Evolutionary conservation across 306 rosid species (phyloP), one percentile per base, ranked within the genome.

Genomic region (Casuarina glauca): DNA sequence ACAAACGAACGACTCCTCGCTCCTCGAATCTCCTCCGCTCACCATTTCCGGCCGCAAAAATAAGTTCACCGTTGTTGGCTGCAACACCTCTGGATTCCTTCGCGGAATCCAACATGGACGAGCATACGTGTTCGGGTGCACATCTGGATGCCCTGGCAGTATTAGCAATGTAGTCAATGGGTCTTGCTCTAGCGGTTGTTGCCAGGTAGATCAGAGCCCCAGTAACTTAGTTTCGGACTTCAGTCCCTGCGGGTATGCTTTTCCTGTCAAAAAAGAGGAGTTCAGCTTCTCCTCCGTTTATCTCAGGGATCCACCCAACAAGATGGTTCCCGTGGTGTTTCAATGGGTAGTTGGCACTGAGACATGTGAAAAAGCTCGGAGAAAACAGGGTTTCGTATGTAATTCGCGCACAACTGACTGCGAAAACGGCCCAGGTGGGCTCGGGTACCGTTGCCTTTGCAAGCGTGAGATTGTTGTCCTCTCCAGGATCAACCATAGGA

Each of bases 181-280:
- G 6, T 0, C 67, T 0, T 86, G 87, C 48, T 70, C 70, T 1
- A 85, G 83, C 2, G 87, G 85, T 5, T 80, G 87, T 41, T 83
- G 89, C 54, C 55, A 72, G 16, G 36, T 73, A 6, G 49, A 39
- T 2, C 0, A 0, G 0, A 87, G 83, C 77, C 78, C 2, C 17
- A 0, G 3, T 0, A 55, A 75, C 10, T 1, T 13, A 0, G 38
- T 63, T 2, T 7, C 15, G 67, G 4, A 45, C n/a, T 79, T 72
- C 57, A 79, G 72, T 50, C 74, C 83, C 1, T 88, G 89, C 61
- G 74, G 86, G 42, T 85, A 78, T 50, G 79, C 84, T 20, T 83
- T 88, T 68, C 36, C 83, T 2, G 75, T 41, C 0, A 67, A 76
- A 42, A 61, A 44, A 13, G 49, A 68, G 4, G 62, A 52, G 69